A percentile compares a stretch with the other conserved stretches of the same genome.
Evolutionary conservation across 345 rosid species (phyloP).

Genomic region (Lumnitzera racemosa): DNA sequence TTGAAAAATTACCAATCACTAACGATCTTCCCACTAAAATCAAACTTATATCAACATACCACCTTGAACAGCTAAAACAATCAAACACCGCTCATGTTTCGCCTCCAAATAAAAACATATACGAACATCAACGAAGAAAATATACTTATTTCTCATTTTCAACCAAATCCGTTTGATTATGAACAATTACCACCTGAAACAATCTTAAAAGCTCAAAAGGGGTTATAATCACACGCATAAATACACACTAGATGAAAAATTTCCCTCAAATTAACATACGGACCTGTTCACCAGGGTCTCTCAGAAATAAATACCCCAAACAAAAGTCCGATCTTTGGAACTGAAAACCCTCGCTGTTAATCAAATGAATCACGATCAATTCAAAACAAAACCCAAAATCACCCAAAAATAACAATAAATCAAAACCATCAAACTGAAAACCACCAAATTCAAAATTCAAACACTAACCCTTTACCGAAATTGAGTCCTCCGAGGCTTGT

Average conservation of each 20-base stretch:
- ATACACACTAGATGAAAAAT: not conserved
- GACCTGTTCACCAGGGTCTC: slow-evolving; percentile 10
- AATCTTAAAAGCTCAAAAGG: no score
- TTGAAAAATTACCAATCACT: no score
- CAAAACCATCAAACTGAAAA: not conserved
- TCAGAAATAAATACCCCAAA: not conserved
- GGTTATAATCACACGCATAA: not conserved
- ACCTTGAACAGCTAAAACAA: no score
- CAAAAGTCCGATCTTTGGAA: slow-evolving; percentile 7
- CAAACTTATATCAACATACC: no score
- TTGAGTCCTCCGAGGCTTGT: slow-evolving; percentile 25
- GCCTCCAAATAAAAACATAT: no score
- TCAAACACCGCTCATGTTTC: no score
- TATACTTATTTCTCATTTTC: no score
- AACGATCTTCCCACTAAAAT: no score
- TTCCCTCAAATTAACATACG: not conserved
- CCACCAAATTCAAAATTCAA: not conserved
- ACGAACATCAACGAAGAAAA: no score
- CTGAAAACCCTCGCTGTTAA: slow-evolving; percentile 10
- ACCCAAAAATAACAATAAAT: not conserved
- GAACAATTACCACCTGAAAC: no score
- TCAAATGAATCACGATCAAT: not conserved
- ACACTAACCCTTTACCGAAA: slow-evolving; percentile 23
- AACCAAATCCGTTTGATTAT: no score
- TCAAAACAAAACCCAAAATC: not conserved